Conservation (phyloP, 2,329 filamentous ascomycete species). For the Talaromyces sp. region DNA sequence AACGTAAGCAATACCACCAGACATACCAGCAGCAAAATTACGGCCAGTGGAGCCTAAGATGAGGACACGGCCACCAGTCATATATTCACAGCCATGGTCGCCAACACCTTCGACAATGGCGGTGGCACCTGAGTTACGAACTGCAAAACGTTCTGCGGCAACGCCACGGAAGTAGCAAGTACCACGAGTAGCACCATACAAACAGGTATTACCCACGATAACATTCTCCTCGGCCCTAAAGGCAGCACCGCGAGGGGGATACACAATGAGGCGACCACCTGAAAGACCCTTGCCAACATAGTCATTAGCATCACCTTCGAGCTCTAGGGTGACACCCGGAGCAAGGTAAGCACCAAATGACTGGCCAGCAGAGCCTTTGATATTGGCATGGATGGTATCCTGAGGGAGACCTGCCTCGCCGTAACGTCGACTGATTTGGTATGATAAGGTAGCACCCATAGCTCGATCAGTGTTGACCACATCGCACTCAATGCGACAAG, state of each 20-base stretch:
- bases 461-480: slow-evolving; percentile 96
- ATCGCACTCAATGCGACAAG: slow-evolving; percentile 91
- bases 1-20: slow-evolving; percentile 93
- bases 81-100: slow-evolving; percentile 98
- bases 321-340: slow-evolving; percentile 88
- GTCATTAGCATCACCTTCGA: slow-evolving; percentile 95
- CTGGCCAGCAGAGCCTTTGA: slow-evolving; percentile 93
- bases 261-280: slow-evolving; percentile 88
- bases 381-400: slow-evolving; percentile 94
- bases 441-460: slow-evolving; percentile 89
- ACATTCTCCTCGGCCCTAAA: slow-evolving; percentile 98
- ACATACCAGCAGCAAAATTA: slow-evolving; percentile 98
- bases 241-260: slow-evolving; percentile 83
- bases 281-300: slow-evolving; percentile 96
- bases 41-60: slow-evolving; percentile 87
- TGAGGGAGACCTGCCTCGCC: slow-evolving; percentile 85
- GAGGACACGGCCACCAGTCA: slow-evolving; percentile 92
- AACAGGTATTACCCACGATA: slow-evolving; percentile 88
- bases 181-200: slow-evolving; percentile 90
- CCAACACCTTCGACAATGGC: slow-evolving; percentile 96
- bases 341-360: slow-evolving; percentile 95
- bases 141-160: slow-evolving; percentile 93
- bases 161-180: slow-evolving; percentile 97
- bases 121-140: slow-evolving; percentile 92
- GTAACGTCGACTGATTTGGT: slow-evolving; percentile 91